Conservation (phyloP, 108 stramenopile genomes). For the Cyclotella kingstonii region DNA sequence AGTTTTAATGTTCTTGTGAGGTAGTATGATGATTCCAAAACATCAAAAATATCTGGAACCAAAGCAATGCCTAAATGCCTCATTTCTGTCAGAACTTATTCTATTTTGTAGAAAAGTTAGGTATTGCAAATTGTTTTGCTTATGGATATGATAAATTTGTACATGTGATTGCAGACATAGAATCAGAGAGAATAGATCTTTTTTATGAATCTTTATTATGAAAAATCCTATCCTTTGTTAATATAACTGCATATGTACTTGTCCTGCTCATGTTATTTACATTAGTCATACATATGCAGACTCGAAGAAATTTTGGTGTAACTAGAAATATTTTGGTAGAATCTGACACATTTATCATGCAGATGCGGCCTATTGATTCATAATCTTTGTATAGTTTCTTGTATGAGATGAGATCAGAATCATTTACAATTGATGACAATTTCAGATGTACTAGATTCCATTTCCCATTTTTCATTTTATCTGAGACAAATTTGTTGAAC, state of each 20-base stretch:
- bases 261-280: conserved; percentile 37
- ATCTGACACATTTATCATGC: conserved; percentile 57
- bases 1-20: too few relatives aligned
- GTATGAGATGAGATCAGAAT: conserved; percentile 45
- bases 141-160: too few relatives aligned
- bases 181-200: too few relatives aligned
- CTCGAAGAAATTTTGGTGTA: conserved; percentile 62
- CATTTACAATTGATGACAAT: conserved; percentile 36
- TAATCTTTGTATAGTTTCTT: conserved; percentile 66
- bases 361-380: conserved; percentile 61
- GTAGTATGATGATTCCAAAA: too few relatives aligned
- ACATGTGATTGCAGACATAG: too few relatives aligned
- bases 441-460: conserved; percentile 51
- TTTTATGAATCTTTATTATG: too few relatives aligned
- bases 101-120: too few relatives aligned
- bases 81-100: too few relatives aligned
- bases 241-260: conserved; percentile 62
- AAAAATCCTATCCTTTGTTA: conserved; percentile 41
- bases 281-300: conserved; percentile 26
- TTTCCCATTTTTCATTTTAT: conserved; percentile 51
- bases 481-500: conserved; percentile 56
- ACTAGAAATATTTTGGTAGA: conserved; percentile 67
- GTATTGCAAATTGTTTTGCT: too few relatives aligned
- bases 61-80: too few relatives aligned
- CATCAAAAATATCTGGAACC: too few relatives aligned